phyloP scores from a whole-genome alignment of 768 basidiomycete genomes.

The Tylopilus rubrobrunneus region DNA sequence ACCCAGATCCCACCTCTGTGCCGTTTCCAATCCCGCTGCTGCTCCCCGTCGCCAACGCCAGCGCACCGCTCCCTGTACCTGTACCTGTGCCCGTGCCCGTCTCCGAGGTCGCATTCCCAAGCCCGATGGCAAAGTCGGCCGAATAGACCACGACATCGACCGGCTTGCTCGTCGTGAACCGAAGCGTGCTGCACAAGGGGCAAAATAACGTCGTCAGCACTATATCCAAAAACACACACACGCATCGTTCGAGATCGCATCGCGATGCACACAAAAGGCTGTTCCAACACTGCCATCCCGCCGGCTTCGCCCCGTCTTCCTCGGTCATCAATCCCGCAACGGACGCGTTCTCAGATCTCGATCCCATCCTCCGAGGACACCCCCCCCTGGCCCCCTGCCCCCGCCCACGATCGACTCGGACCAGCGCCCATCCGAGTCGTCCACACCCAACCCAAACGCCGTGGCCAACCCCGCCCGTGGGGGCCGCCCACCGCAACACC shows the following conservation, averaged over 20 bases:
- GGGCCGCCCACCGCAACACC: too few relatives aligned
- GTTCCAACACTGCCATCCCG: conserved; percentile 13
- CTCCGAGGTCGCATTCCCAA: conserved; percentile 14
- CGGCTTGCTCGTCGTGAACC: conserved; percentile 30
- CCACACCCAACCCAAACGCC: too few relatives aligned
- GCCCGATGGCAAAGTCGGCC: conserved; percentile 45
- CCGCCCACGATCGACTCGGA: neutral
- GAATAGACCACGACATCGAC: conserved; percentile 39
- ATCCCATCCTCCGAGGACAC: neutral
- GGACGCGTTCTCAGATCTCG: conserved; percentile 11
- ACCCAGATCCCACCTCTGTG: too few relatives aligned
- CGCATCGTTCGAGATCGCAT: conserved; percentile 1
- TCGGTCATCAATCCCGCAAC: neutral
- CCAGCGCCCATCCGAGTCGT: too few relatives aligned
- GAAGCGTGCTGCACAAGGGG: conserved; percentile 23
- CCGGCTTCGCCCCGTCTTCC: neutral
- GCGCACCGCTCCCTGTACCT: too few relatives aligned
- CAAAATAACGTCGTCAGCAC: too few relatives aligned
- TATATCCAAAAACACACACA: too few relatives aligned
- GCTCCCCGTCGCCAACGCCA: too few relatives aligned
- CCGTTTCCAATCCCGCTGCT: too few relatives aligned
- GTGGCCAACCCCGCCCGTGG: too few relatives aligned
- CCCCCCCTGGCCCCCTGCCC: conserved; percentile 2
- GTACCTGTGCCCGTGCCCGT: neutral
- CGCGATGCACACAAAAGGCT: neutral